Percentiles rank a stretch among this genome's conserved stretches.
phyloP scores from a whole-genome alignment of 306 rosid species.

The Echinosophora koreensis region DNA sequence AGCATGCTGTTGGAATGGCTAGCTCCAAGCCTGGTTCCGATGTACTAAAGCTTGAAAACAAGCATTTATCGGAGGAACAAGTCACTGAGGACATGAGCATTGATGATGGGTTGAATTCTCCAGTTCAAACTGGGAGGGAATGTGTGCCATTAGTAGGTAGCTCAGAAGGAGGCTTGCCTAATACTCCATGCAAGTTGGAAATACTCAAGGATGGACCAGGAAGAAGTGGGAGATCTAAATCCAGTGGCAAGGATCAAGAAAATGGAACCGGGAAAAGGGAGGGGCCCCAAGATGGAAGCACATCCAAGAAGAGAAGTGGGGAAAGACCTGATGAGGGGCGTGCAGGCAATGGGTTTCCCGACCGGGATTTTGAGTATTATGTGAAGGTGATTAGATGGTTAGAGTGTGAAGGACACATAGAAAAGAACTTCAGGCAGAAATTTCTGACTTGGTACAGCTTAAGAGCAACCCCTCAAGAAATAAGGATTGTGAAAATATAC shows the following conservation, averaged over 20 bases:
- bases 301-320: conserved; percentile 71
- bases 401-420: conserved; percentile 94
- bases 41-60: conserved; percentile 56
- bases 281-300: conserved; percentile 79
- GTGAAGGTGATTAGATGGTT: conserved; percentile 91
- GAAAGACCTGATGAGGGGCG: conserved; percentile 68
- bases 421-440: conserved; percentile 93
- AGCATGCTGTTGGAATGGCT: conserved; percentile 49
- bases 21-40: conserved; percentile 56
- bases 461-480: conserved; percentile 81
- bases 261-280: conserved; percentile 68
- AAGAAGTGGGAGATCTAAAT: conserved; percentile 72
- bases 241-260: conserved; percentile 70
- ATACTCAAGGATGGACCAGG: conserved; percentile 70
- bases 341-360: conserved; percentile 55
- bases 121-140: conserved; percentile 66
- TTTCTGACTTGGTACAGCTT: conserved; percentile 96
- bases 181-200: conserved; percentile 85
- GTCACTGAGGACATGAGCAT: conserved; percentile 69
- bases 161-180: conserved; percentile 79
- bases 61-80: conserved; percentile 60
- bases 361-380: conserved; percentile 79
- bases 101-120: conserved; percentile 66
- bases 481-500: conserved; percentile 83
- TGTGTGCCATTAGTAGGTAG: conserved; percentile 62